Conservation (phyloP, 345 rosid genomes). For the Citrus inodora region DNA sequence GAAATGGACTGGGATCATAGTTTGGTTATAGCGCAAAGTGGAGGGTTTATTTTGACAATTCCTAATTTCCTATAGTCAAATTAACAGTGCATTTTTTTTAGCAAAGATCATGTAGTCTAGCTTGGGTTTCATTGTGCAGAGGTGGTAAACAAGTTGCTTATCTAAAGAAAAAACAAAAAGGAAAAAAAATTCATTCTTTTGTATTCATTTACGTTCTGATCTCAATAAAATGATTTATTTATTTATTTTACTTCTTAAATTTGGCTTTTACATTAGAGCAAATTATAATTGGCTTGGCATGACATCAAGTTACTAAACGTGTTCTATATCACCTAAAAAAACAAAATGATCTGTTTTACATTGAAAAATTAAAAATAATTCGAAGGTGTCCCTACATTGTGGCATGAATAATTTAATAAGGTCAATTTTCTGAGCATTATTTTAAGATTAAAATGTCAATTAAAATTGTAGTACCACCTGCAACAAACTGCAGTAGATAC, state of each 20-base stretch:
- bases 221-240: conserved; percentile 46
- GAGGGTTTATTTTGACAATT: conserved; percentile 11
- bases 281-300: not conserved
- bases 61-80: not conserved
- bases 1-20: conserved; percentile 56
- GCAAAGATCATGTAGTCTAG: conserved; percentile 20
- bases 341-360: not conserved
- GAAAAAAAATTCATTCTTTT: conserved; percentile 44
- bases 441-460: not conserved
- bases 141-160: conserved; percentile 15
- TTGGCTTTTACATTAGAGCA: not conserved
- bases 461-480: not conserved
- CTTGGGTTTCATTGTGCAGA: conserved; percentile 33
- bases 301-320: not conserved
- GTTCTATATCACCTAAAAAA: not conserved
- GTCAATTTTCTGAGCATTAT: not conserved
- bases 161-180: not conserved
- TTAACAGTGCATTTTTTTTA: conserved; percentile 2
- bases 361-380: too few relatives aligned
- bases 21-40: conserved; percentile 12
- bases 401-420: too few relatives aligned
- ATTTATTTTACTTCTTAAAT: conserved; percentile 12
- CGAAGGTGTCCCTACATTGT: too few relatives aligned
- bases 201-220: conserved; percentile 36
- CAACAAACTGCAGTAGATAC: not conserved